Conservation (phyloP, 2,329 filamentous ascomycete species). For the Clarireedia hainanense region DNA sequence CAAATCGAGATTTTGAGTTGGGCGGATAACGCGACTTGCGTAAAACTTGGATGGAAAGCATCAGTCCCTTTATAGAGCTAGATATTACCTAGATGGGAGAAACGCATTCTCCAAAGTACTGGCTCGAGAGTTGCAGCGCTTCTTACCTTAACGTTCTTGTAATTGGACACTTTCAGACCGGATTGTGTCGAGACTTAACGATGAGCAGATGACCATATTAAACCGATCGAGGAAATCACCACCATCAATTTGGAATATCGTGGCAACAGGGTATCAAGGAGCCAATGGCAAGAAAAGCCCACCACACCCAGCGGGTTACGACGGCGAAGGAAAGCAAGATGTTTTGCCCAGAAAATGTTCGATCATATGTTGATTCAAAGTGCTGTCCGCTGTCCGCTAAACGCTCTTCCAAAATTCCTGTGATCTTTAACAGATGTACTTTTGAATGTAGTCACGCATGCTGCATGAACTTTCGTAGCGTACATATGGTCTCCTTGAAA, state of each 20-base stretch:
- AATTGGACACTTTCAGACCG: not conserved
- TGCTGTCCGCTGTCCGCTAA: not conserved
- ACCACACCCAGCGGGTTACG: constrained; percentile 5
- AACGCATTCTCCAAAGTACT: not conserved
- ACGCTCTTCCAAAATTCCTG: not conserved
- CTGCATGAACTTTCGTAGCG: constrained; percentile 3
- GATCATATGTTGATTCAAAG: not conserved
- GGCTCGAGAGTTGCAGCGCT: not conserved
- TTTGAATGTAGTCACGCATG: constrained; percentile 12
- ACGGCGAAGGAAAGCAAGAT: constrained; percentile 7
- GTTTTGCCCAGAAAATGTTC: not conserved
- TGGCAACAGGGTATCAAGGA: not conserved
- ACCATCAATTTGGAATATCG: not conserved
- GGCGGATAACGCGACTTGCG: not conserved
- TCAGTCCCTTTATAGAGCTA: not conserved
- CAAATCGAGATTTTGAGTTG: not conserved
- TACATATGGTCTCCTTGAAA: not conserved
- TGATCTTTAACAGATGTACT: constrained; percentile 9
- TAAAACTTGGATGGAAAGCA: too few species aligned
- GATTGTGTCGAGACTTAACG: not conserved
- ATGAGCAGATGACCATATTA: constrained; percentile 17
- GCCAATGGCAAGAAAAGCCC: not conserved
- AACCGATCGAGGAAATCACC: not conserved
- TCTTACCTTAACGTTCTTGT: not conserved
- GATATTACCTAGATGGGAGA: not conserved